These are phyloP conservation scores for Favolaschia claudopus DNA, from an alignment of 768 basidiomycete species.

Conservation along the genomic window DNA sequence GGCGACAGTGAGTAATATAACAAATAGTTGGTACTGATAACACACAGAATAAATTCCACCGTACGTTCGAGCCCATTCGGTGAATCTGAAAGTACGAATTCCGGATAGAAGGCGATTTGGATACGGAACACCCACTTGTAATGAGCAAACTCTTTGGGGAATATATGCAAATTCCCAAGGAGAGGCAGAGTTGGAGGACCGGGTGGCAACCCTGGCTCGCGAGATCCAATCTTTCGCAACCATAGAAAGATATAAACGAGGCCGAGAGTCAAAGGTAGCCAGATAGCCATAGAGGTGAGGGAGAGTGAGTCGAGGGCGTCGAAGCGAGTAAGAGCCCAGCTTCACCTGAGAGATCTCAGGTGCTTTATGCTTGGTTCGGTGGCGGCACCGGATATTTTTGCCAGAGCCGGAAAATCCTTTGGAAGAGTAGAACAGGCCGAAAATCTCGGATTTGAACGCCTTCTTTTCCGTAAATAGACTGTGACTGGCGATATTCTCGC, in stretches of 20 bases:
- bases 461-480: too few species aligned
- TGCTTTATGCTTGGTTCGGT: too few species aligned
- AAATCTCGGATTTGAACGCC: too few species aligned
- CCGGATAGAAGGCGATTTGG: background rate
- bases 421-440: too few species aligned
- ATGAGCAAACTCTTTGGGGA: slow-evolving; percentile 5
- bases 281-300: too few species aligned
- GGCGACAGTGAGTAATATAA: background rate
- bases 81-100: slow-evolving; percentile 15
- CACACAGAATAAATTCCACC: slow-evolving; percentile 33
- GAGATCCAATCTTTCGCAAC: background rate
- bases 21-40: background rate
- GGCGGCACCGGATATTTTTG: too few species aligned
- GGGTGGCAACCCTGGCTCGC: slow-evolving; percentile 2
- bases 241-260: background rate
- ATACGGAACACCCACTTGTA: background rate
- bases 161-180: slow-evolving; percentile 15
- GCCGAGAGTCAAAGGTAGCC: too few species aligned
- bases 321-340: too few species aligned
- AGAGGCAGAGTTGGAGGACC: slow-evolving; percentile 13
- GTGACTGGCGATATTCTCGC: too few species aligned
- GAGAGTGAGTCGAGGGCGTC: too few species aligned
- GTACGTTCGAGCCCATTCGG: slow-evolving; percentile 33
- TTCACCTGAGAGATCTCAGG: too few species aligned
- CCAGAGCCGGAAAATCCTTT: too few species aligned